Evolutionary conservation across 768 basidiomycete genomes (phyloP), one percentile per base, ranked within the genome.

Genomic region (Boletus eberwhitei): DNA sequence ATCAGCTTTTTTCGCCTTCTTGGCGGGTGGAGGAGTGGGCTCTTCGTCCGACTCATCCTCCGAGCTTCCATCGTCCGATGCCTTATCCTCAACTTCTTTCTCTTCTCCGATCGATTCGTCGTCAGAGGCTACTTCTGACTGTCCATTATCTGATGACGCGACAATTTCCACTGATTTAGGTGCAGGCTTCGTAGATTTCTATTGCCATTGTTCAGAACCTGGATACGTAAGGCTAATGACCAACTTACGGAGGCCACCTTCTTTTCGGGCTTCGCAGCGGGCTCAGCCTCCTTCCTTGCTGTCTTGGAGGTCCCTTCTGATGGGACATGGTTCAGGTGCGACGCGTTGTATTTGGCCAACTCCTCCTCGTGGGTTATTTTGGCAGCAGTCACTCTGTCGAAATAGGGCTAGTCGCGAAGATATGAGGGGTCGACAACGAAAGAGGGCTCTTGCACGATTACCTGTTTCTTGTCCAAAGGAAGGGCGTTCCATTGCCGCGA

Each of bases 401-500:
- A 72, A 52, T 65, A 71, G 12, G 71, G 71, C 69, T 71, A 42
- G 29, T 53, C 31, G 6, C 44, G 8, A 46, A 22, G 6, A n/a
- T n/a, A 26, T 58, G 32, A 58, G 48, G 17, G 19, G 7, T 13
- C 17, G 22, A 29, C 34, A 37, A 24, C 31, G 29, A 35, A 36
- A 19, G 17, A 24, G 14, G 17, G 17, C 12, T 17, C 26, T 13
- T 42, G 35, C n/a, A 36, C 1, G 75, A 88, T 59, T 61, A 93
- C 95, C 72, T 85, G 77, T 73, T 90, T 93, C 65, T 88, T 78
- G 8, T 82, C 83, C 2, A 79, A 76, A 17, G 79, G 60, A 77
- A 98, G 82, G 3, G 70, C 71, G 32, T 75, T 75, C 95, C 95
- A 98, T 57, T 81, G 79, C 53, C 83, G 81, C 16, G 87, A 78